These are phyloP conservation scores for Yamadazyma mexicana DNA, from an alignment of 1,139 yeast genomes.

Conservation along the genomic window DNA sequence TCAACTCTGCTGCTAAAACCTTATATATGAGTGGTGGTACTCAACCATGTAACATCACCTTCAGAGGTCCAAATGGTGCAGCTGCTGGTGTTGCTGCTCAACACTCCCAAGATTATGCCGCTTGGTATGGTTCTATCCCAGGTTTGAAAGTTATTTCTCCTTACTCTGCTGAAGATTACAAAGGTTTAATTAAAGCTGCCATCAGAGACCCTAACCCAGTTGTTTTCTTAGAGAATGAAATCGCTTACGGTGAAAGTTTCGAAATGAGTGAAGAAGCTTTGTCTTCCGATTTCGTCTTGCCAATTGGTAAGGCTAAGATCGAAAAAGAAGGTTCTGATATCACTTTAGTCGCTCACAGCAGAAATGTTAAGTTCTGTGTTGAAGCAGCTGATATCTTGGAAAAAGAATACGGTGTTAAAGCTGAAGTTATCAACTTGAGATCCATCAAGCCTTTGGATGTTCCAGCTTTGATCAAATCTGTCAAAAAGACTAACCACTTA, in stretches of 20 bases:
- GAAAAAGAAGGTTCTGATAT: conserved; percentile 92
- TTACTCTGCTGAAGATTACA: conserved; percentile 92
- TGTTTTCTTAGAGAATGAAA: conserved; percentile 92
- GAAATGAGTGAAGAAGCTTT: conserved; percentile 87
- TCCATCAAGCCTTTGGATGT: conserved; percentile 96
- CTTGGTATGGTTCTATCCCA: conserved; percentile 98
- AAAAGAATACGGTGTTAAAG: conserved; percentile 82
- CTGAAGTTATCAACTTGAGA: conserved; percentile 94
- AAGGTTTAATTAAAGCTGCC: conserved; percentile 94
- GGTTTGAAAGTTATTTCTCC: conserved; percentile 97
- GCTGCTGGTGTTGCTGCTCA: conserved; percentile 99
- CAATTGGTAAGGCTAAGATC: conserved; percentile 94
- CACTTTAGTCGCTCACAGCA: conserved; percentile 86
- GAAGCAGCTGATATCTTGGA: conserved; percentile 88
- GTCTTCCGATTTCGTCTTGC: conserved; percentile 84
- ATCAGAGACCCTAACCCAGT: conserved; percentile 99
- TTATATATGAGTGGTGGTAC: conserved; percentile 99
- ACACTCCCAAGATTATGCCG: conserved; percentile 96
- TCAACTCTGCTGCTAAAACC: conserved; percentile 98
- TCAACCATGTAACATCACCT: conserved; percentile 94
- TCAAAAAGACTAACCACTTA: conserved; percentile 96
- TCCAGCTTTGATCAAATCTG: conserved; percentile 79
- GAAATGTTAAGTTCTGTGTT: conserved; percentile 83
- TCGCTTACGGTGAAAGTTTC: conserved; percentile 88
- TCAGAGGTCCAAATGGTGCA: conserved; percentile 99